Percentiles rank a stretch among this genome's conserved stretches.
phyloP scores from a whole-genome alignment of 129 eudicot species.

The Rutidosis leptorrhynchoides region DNA sequence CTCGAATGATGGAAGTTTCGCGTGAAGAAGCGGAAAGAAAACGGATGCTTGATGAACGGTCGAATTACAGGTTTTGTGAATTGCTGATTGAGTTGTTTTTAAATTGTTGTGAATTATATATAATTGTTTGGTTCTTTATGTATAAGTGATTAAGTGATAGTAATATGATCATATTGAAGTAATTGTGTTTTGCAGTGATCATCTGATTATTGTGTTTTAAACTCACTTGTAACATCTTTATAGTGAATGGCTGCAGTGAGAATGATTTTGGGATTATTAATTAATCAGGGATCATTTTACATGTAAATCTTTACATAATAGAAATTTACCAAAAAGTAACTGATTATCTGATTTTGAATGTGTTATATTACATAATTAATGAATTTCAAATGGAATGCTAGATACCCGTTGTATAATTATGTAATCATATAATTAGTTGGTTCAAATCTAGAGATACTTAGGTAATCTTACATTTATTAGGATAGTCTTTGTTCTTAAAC shows the following conservation, averaged over 20 bases:
- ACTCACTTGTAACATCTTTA: not conserved
- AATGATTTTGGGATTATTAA: not conserved
- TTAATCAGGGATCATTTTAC: not conserved
- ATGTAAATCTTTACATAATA: not conserved
- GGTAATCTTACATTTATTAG: not conserved
- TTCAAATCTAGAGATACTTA: not conserved
- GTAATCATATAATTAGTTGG: not conserved
- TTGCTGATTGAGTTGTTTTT: not conserved
- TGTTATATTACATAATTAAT: not conserved
- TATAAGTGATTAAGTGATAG: not conserved
- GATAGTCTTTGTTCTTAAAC: not conserved
- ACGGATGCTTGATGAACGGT: conserved; percentile 91
- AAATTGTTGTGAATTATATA: not conserved
- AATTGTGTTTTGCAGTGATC: not conserved
- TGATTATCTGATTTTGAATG: not conserved
- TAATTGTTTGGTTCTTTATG: not conserved
- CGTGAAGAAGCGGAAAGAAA: conserved; percentile 93
- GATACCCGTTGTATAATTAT: not conserved
- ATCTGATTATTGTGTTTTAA: not conserved
- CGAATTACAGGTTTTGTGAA: conserved; percentile 69
- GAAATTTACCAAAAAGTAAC: not conserved
- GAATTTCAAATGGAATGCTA: not conserved
- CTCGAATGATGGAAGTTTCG: conserved; percentile 85
- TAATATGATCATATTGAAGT: not conserved
- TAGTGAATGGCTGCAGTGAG: not conserved